These are phyloP conservation scores for Nitzschia sp. DNA, from an alignment of 108 stramenopile genomes.

Conservation along the genomic window DNA sequence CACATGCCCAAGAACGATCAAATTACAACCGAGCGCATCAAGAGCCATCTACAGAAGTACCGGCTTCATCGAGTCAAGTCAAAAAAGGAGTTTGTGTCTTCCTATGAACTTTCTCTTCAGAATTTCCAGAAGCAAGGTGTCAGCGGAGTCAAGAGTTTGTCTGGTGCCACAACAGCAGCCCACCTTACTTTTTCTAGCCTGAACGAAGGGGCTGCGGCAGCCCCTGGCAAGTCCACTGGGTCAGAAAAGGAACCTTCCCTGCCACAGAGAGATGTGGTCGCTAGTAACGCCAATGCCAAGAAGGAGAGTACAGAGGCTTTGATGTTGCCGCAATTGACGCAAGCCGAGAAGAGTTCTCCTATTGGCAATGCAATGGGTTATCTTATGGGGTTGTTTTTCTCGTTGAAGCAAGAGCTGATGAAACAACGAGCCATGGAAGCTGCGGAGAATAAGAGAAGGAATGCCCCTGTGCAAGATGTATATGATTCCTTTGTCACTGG, in stretches of 20 bases:
- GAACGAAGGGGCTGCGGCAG: not conserved
- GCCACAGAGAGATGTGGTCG: not conserved
- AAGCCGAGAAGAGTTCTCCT: conserved; percentile 70
- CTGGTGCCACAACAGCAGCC: conserved; percentile 68
- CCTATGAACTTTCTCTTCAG: conserved; percentile 62
- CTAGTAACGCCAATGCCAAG: not conserved
- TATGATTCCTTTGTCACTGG: conserved; percentile 10
- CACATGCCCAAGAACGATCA: conserved; percentile 79
- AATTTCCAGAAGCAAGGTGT: conserved; percentile 48
- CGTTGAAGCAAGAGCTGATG: conserved; percentile 69
- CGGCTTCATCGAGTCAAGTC: conserved; percentile 83
- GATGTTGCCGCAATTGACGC: conserved; percentile 62
- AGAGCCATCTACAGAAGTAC: conserved; percentile 95
- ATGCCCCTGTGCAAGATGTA: conserved; percentile 26
- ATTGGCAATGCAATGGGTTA: conserved; percentile 78
- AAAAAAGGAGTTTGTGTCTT: conserved; percentile 88
- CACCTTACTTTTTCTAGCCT: conserved; percentile 49
- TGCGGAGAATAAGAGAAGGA: conserved; percentile 14
- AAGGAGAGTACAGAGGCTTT: conserved; percentile 27
- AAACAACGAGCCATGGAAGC: conserved; percentile 45
- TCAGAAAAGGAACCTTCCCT: not conserved
- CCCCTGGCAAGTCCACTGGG: not conserved
- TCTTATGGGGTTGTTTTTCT: conserved; percentile 81
- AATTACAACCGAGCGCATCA: conserved; percentile 92
- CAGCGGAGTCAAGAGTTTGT: conserved; percentile 31